A percentile compares a stretch with the other conserved stretches of the same genome.
These are phyloP conservation scores for Apocynum venetum DNA, from an alignment of 257 asterid genomes.

Conservation along the genomic window DNA sequence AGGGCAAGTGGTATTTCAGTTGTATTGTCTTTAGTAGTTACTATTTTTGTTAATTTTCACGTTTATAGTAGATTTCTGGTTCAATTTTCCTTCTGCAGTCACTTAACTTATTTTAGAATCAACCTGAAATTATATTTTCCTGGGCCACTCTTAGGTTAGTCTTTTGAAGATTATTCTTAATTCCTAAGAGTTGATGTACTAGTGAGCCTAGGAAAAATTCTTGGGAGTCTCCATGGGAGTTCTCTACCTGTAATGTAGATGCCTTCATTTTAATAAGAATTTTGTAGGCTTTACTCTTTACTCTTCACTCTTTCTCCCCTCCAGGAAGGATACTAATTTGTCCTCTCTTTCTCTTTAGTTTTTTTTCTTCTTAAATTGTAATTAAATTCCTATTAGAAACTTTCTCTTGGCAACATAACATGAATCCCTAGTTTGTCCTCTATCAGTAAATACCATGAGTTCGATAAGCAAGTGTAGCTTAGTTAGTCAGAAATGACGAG, in stretches of 20 bases:
- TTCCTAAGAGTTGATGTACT: not conserved
- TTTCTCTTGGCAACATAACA: not conserved
- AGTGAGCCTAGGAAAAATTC: not conserved
- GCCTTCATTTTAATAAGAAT: not conserved
- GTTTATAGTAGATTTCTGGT: not conserved
- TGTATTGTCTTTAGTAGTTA: not conserved
- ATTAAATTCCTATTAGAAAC: not conserved
- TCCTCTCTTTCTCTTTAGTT: too few relatives aligned
- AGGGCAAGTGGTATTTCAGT: not conserved
- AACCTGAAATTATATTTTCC: not conserved
- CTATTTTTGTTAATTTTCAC: too few relatives aligned
- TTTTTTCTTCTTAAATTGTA: not conserved
- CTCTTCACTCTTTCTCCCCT: too few relatives aligned
- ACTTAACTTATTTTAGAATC: not conserved
- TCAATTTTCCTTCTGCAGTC: not conserved
- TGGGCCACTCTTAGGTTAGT: not conserved
- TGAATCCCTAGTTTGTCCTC: not conserved
- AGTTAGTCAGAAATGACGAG: too few relatives aligned
- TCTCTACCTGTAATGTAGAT: not conserved
- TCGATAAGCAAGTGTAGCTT: too few relatives aligned
- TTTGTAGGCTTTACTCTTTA: too few relatives aligned
- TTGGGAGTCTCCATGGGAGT: not conserved
- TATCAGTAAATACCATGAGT: not conserved
- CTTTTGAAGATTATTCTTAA: not conserved
- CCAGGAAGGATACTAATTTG: too few relatives aligned